Evolutionary conservation across 257 asterid species (phyloP).

Genomic region (Nicotiana noctiflora): DNA sequence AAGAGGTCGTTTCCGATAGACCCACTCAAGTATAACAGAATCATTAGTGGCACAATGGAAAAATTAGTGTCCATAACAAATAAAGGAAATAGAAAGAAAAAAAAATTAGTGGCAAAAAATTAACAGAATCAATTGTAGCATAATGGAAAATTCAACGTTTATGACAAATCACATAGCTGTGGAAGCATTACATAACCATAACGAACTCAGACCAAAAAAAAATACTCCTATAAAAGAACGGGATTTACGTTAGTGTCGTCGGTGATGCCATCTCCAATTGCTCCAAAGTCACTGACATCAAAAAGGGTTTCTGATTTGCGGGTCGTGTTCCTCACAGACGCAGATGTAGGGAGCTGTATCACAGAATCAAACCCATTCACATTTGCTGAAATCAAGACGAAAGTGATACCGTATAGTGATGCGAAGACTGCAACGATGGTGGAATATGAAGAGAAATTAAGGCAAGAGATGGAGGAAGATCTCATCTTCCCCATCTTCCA

Average conservation of each 20-base stretch:
- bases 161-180: not conserved
- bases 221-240: too few species aligned
- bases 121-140: not conserved
- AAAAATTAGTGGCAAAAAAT: not conserved
- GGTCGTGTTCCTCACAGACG: not conserved
- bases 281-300: conserved; percentile 30
- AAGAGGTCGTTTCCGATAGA: too few species aligned
- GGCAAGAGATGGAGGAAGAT: not conserved
- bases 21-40: too few species aligned
- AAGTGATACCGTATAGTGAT: not conserved
- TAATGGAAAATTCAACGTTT: not conserved
- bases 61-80: not conserved
- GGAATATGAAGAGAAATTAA: not conserved
- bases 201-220: not conserved
- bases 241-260: conserved; percentile 31
- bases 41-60: too few species aligned
- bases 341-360: conserved; percentile 23
- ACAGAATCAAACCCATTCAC: conserved; percentile 24
- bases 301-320: conserved; percentile 9
- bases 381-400: conserved; percentile 1
- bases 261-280: conserved; percentile 27
- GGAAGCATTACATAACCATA: not conserved
- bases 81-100: not conserved
- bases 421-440: not conserved
- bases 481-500: conserved; percentile 10